phyloP scores from a whole-genome alignment of 23 red algal genomes.

The Gracilariopsis chorda region DNA sequence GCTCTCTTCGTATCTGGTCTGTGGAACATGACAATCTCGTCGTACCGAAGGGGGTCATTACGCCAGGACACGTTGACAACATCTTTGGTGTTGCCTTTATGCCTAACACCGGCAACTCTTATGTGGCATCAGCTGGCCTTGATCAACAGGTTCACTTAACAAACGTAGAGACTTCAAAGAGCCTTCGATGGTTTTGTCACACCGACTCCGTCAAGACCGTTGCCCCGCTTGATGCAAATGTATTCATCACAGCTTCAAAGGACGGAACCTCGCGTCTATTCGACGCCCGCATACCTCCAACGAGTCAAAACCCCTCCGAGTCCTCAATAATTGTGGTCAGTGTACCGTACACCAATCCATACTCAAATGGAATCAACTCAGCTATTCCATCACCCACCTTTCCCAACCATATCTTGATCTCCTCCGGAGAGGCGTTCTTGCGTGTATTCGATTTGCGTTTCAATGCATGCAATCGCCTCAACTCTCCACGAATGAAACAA shows the following conservation, averaged over 20 bases:
- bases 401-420: conserved; percentile 27
- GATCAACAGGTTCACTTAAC: conserved; percentile 45
- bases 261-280: conserved; percentile 51
- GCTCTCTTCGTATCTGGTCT: conserved; percentile 62
- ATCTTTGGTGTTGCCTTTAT: conserved; percentile 70
- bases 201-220: conserved; percentile 38
- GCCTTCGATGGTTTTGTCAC: conserved; percentile 42
- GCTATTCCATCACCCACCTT: conserved; percentile 34
- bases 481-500: neutral
- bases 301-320: neutral
- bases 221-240: neutral
- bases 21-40: neutral
- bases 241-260: conserved; percentile 44
- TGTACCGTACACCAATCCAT: neutral
- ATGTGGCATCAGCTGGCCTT: conserved; percentile 37
- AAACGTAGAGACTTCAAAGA: conserved; percentile 10
- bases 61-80: conserved; percentile 43
- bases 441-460: conserved; percentile 45
- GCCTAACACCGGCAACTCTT: conserved; percentile 39
- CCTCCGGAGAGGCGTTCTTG: conserved; percentile 12
- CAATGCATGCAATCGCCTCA: neutral
- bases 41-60: neutral
- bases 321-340: conserved; percentile 32
- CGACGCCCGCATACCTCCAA: conserved; percentile 27
- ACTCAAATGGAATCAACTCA: conserved; percentile 8